Evolutionary conservation across 108 stramenopile species (phyloP).

Genomic region (Nitzschia palea): DNA sequence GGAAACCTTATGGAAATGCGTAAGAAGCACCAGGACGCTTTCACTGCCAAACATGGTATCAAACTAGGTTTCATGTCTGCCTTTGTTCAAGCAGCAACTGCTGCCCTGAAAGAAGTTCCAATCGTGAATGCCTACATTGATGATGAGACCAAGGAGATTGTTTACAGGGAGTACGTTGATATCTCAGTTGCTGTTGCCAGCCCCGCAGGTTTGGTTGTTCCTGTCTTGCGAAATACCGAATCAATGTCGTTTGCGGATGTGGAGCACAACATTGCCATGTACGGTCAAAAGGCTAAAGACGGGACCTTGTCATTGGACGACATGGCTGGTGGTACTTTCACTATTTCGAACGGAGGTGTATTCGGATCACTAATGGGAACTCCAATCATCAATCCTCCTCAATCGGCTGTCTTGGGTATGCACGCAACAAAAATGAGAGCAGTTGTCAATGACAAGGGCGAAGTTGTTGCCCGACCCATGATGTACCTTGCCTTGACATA

Average conservation of each 20-base stretch:
- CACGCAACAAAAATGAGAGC: slow-evolving; percentile 99
- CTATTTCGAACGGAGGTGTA: slow-evolving; percentile 99
- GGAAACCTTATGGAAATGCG: slow-evolving; percentile 96
- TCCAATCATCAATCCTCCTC: slow-evolving; percentile 99
- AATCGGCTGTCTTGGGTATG: slow-evolving; percentile 99
- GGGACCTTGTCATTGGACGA: slow-evolving; percentile 94
- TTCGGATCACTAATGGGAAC: slow-evolving; percentile 99
- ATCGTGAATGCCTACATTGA: slow-evolving; percentile 99
- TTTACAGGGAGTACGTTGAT: slow-evolving; percentile 97
- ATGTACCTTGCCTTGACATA: slow-evolving; percentile 99
- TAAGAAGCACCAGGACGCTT: slow-evolving; percentile 93
- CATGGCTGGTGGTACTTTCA: slow-evolving; percentile 99
- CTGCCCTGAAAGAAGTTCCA: slow-evolving; percentile 93
- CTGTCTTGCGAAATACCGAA: slow-evolving; percentile 97
- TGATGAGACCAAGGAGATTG: slow-evolving; percentile 96
- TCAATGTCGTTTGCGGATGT: slow-evolving; percentile 97
- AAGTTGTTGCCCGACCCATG: slow-evolving; percentile 98
- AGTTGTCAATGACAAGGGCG: slow-evolving; percentile 93
- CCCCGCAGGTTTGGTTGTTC: slow-evolving; percentile 97
- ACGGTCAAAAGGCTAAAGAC: slow-evolving; percentile 93
- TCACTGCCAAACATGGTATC: slow-evolving; percentile 95
- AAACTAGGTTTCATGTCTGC: slow-evolving; percentile 99
- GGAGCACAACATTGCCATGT: slow-evolving; percentile 94
- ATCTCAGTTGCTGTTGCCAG: slow-evolving; percentile 97
- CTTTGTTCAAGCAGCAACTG: slow-evolving; percentile 96